Percentiles rank a stretch among this genome's conserved stretches.
Conservation (phyloP, 495 filamentous ascomycete species). For the Neurospora sp. region DNA sequence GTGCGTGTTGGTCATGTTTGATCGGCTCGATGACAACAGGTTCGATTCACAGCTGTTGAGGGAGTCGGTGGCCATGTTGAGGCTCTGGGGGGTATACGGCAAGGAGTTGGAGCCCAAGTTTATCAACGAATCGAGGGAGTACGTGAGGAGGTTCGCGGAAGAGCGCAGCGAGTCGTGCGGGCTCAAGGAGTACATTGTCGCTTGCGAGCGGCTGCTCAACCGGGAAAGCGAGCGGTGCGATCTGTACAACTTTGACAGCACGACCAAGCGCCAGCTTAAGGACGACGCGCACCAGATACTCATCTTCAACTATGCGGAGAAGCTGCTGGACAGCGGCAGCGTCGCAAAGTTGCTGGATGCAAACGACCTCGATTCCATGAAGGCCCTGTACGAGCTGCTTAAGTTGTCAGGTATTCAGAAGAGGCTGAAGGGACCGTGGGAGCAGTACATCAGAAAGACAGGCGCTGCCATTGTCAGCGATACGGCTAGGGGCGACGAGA, state of each 20-base stretch:
- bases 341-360: constrained; percentile 58
- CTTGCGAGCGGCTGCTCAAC: constrained; percentile 53
- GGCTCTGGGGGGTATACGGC: constrained; percentile 68
- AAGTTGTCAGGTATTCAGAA: constrained; percentile 51
- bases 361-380: constrained; percentile 54
- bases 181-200: constrained; percentile 61
- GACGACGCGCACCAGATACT: constrained; percentile 57
- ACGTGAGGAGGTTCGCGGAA: constrained; percentile 54
- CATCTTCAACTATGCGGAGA: constrained; percentile 47
- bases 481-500: constrained; percentile 64
- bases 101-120: constrained; percentile 70
- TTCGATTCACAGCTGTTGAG: constrained; percentile 49
- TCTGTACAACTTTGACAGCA: constrained; percentile 65
- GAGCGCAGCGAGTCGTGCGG: constrained; percentile 42
- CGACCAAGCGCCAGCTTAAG: constrained; percentile 67
- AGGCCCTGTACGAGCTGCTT: constrained; percentile 68
- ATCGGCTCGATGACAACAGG: constrained; percentile 44
- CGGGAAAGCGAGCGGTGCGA: constrained; percentile 65
- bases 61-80: constrained; percentile 67
- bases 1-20: constrained; percentile 63
- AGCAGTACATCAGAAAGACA: constrained; percentile 63
- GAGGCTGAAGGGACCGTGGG: constrained; percentile 60
- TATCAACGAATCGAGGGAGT: constrained; percentile 52
- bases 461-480: constrained; percentile 74
- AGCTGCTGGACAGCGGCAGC: constrained; percentile 51